Percentiles rank a stretch among this genome's conserved stretches.
phyloP scores from a whole-genome alignment of 768 basidiomycete species.

The Boletus reticulatus region DNA sequence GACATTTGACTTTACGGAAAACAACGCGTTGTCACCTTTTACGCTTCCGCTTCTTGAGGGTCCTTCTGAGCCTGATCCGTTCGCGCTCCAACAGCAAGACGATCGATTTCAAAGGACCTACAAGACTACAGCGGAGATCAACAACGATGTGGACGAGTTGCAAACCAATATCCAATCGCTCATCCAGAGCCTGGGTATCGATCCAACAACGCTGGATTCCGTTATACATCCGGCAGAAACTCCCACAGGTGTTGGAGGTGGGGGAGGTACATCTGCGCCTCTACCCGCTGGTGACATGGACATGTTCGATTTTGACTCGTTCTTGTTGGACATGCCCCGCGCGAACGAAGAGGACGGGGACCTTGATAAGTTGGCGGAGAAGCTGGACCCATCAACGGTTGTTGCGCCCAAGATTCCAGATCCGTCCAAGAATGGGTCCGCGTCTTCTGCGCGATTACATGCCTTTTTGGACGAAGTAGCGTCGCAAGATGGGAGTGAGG shows the following conservation, averaged over 20 bases:
- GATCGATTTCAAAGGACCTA: conserved; percentile 55
- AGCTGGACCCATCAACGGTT: conserved; percentile 31
- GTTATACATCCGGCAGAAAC: conserved; percentile 6
- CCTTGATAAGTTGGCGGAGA: conserved; percentile 35
- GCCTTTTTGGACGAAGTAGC: conserved; percentile 45
- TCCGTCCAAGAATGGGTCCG: conserved; percentile 27
- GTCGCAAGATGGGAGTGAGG: conserved; percentile 30
- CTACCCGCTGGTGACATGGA: conserved; percentile 6
- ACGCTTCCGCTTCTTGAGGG: conserved; percentile 23
- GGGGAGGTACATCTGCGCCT: neutral
- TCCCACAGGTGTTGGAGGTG: conserved; percentile 7
- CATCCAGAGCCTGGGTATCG: conserved; percentile 68
- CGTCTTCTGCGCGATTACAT: too few relatives aligned
- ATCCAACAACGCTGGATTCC: conserved; percentile 40
- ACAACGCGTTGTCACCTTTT: conserved; percentile 23
- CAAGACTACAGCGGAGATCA: conserved; percentile 60
- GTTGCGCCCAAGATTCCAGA: conserved; percentile 29
- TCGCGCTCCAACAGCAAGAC: conserved; percentile 36
- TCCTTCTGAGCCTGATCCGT: conserved; percentile 31
- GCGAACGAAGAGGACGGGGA: conserved; percentile 27
- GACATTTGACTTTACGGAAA: conserved; percentile 21
- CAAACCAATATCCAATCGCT: conserved; percentile 67
- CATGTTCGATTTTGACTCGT: conserved; percentile 40
- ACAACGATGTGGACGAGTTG: conserved; percentile 69
- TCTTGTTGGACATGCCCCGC: conserved; percentile 39